Evolutionary conservation across 129 eudicot species (phyloP).

Genomic region (Tagetes erecta): DNA sequence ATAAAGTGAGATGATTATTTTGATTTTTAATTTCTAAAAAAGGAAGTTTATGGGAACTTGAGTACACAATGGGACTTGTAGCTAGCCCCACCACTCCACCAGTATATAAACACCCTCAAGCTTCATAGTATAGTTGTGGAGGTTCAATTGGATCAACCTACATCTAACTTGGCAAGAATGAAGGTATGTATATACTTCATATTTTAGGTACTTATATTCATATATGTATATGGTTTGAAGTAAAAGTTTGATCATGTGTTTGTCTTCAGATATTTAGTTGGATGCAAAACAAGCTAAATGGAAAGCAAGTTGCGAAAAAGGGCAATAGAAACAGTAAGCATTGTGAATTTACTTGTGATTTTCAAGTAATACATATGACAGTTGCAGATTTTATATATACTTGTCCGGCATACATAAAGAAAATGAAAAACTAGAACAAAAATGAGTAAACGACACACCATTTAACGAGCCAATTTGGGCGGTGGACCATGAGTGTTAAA

Average conservation of each 20-base stretch:
- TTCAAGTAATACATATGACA: too few species aligned
- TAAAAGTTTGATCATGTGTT: neutral
- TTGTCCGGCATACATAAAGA: neutral
- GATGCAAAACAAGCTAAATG: conserved; percentile 63
- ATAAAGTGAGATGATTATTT: neutral
- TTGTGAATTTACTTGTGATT: neutral
- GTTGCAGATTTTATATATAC: neutral
- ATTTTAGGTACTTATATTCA: neutral
- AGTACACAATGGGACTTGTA: neutral
- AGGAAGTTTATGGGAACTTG: conserved; percentile 27
- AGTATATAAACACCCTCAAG: conserved; percentile 19
- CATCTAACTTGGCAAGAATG: neutral
- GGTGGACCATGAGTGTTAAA: conserved; percentile 15
- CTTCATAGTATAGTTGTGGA: conserved; percentile 14
- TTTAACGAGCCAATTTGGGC: neutral
- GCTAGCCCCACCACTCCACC: neutral
- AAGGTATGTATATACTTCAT: neutral
- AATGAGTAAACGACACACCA: neutral
- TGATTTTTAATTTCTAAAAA: neutral
- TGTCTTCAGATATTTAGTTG: conserved; percentile 62
- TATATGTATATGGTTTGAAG: neutral
- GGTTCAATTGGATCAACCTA: conserved; percentile 13
- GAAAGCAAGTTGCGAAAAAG: conserved; percentile 38
- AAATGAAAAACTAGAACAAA: neutral
- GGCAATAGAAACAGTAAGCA: conserved; percentile 41